Conservation (phyloP, 805 yeast genomes). For the Suhomyces sp. region DNA sequence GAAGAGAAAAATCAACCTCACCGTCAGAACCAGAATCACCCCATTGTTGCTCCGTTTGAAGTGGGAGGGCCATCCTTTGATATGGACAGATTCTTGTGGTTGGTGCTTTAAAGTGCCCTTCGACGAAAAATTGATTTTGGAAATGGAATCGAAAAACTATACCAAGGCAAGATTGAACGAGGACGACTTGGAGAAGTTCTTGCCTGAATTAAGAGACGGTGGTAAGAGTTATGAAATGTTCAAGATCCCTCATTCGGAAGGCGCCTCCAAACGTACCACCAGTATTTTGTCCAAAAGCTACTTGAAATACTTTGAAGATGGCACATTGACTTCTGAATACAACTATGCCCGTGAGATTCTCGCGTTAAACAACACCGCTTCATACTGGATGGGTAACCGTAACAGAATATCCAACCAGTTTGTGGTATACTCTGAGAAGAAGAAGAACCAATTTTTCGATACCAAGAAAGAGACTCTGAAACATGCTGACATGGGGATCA, state of each 20-base stretch:
- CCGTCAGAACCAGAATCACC: slow-evolving; percentile 70
- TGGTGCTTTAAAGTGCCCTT: slow-evolving; percentile 79
- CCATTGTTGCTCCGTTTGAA: slow-evolving; percentile 72
- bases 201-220: slow-evolving; percentile 22
- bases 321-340: slow-evolving; percentile 66
- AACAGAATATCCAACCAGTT: slow-evolving; percentile 82
- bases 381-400: slow-evolving; percentile 92
- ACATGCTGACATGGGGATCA: slow-evolving; percentile 55
- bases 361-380: slow-evolving; percentile 69
- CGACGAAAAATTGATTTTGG: slow-evolving; percentile 25
- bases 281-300: slow-evolving; percentile 76
- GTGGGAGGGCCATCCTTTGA: slow-evolving; percentile 83
- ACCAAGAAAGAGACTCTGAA: slow-evolving; percentile 21
- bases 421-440: slow-evolving; percentile 56
- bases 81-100: slow-evolving; percentile 77
- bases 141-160: slow-evolving; percentile 41
- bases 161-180: slow-evolving; percentile 25
- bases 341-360: slow-evolving; percentile 75
- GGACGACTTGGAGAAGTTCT: slow-evolving; percentile 24
- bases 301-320: slow-evolving; percentile 67
- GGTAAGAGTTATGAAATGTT: slow-evolving; percentile 41
- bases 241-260: slow-evolving; percentile 87
- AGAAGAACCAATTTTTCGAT: slow-evolving; percentile 23
- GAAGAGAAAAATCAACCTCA: slow-evolving; percentile 49
- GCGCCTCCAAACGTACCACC: slow-evolving; percentile 70